Evolutionary conservation across 129 eudicot genomes (phyloP), one percentile per base, ranked within the genome.

Genomic region (Flaveria bidentis): DNA sequence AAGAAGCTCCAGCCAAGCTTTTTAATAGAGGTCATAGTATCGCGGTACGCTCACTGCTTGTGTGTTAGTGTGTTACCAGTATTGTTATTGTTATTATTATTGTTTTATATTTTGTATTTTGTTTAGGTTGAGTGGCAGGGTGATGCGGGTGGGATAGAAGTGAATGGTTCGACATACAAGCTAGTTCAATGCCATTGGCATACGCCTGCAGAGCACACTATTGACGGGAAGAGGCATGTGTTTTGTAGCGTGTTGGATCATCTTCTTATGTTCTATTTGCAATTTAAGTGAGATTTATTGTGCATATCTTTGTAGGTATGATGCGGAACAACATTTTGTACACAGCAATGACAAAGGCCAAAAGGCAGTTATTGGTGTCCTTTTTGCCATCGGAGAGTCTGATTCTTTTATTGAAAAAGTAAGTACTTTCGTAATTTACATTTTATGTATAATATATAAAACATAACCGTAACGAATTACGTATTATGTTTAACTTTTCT

Each of bases 161-260:
- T 90, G 66, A 85, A 85, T 44, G 89, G 87, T 7, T 69, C 79
- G 0, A 39, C 46, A 11, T 90, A 68, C 80, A 71, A 79, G 23
- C 73, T 90, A 16, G 58, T 58, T 51, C 96, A 87, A 67, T 85
- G 87, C 47, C 96, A 90, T 79, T 90, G 96, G 96, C 96, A 90
- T 82, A 75, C 80, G 58, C 96, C 96, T 67, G 71, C 92, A 0
- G 96, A 90, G 41, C 96, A 90, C 83, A 84, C 86, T 2, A 20
- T 87, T 20, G 76, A 85, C 62, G 96, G 92, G 2, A 67, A 46
- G 41, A 85, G 83, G 92, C 82, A 67, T 6, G 60, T 58, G 20
- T 26, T 39, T 39, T 23, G 53, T 28, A 70, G 36, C 69, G 57
- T 12, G 17, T 69, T 5, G 11, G 4, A 26, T 20, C 56, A 36